Base-by-base conservation (phyloP, 768 basidiomycete species). In the Mycena indigotica region DNA sequence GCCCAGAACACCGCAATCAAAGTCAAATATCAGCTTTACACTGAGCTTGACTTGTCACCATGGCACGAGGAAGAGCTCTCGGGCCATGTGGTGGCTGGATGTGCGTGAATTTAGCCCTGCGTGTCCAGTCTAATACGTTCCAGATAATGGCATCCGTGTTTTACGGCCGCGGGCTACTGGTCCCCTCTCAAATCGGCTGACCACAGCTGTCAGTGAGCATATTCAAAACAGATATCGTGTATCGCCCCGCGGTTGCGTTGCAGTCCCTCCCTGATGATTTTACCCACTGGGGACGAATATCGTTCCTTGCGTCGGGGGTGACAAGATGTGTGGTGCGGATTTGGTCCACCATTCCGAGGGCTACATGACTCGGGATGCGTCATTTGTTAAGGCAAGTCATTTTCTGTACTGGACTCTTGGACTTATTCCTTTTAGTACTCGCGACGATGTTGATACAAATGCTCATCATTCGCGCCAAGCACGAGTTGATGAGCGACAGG, bases 401-500 rank as follows among this genome's bases (percentile, higher is more conserved):
- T 21, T 3, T 44, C 23, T 2, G 19, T 55, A 28, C 41, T 10
- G 10, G 16, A 10, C 41, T 16, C 26, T 26, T 45, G 46, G 8
- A 52, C 32, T 38, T 3, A 13, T 28, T 10, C 41, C 28, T 53
- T 41, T 5, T 17, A 60, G 59, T 60, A 56, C 25, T 52, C 50
- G 6, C 54, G n/a, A 49, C n/a, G n/a, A n/a, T 19, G 49, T 60
- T 25, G 59, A 60, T 26, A 48, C 28, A 26, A 60, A 56, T 21
- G 48, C 38, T 2, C 49, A 49, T 15, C 46, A 53, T 29, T 50
- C 38, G 1, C 44, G 39, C n/a, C 24, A 25, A 13, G 50, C 55
- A 1, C 48, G 55, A 4, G 26, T 51, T 13, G 53, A 55, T 32
- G 24, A 60, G 30, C 53, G 49, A 15, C 35, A 35, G 21, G 50